Conservation (phyloP, 306 rosid genomes). For the Carpinus viminea region DNA sequence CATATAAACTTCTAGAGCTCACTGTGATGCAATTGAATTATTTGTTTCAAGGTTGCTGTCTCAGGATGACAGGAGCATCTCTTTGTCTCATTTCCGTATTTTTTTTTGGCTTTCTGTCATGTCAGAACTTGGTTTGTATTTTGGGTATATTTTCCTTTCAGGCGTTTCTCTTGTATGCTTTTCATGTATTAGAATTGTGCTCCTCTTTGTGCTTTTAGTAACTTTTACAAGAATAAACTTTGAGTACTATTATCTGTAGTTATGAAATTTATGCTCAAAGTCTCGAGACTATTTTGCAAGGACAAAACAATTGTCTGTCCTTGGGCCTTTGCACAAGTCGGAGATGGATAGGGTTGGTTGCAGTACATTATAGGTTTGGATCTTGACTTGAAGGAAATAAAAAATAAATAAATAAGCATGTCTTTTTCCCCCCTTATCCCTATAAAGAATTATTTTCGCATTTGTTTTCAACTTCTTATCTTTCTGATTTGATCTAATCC, state of each 20-base stretch:
- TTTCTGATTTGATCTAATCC: neutral
- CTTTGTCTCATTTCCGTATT: neutral
- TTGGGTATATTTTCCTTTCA: neutral
- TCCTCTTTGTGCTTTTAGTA: neutral
- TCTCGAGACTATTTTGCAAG: neutral
- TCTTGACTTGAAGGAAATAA: neutral
- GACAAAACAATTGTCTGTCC: neutral
- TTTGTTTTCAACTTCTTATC: neutral
- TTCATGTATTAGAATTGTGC: neutral
- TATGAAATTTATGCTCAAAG: neutral
- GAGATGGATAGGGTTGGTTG: neutral
- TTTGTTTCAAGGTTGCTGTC: neutral
- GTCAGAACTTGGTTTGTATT: neutral
- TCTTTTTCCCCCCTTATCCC: neutral
- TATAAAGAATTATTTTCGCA: neutral
- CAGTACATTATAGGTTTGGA: neutral
- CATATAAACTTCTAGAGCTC: neutral
- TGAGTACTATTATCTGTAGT: neutral
- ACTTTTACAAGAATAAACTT: neutral
- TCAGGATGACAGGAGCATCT: neutral
- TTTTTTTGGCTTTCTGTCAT: neutral
- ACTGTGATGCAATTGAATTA: neutral
- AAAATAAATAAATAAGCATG: neutral
- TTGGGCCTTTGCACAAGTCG: neutral
- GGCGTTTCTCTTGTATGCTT: neutral